Base-by-base conservation (phyloP, 2,329 filamentous ascomycete species). In the Hypoxylon sp. region DNA sequence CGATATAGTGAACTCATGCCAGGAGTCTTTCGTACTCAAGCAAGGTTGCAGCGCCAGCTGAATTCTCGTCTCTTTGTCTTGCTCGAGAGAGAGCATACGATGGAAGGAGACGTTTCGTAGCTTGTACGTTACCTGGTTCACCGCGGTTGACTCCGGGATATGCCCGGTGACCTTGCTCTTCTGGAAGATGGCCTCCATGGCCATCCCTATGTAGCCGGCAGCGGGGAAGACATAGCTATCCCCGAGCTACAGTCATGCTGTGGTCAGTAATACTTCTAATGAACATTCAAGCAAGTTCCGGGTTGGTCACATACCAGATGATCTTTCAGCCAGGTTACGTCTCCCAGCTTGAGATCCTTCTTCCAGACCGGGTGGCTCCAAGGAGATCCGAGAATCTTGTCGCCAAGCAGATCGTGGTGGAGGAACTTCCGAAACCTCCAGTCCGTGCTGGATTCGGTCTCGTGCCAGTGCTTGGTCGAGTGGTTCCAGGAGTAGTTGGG, bases 211-310 rank as follows among this genome's bases (percentile, higher is more conserved):
- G 11, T 67, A 67, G 8, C 73, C 77, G 9, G 72, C 66, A 7
- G 70, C 76, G 40, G 78, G 73, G 37, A 76, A 74, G 58, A 79
- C 69, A 43, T 74, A 72, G 29, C 78, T 71, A 55, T 71, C 73
- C 20, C 78, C 75, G 10, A 46, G 27, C 43, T 46, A 42, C 13
- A 42, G n/a, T 15, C 8, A 24, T 1, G 15, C 26, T 9, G 13
- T 23, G 11, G 9, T 42, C 26, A 42, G 37, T 23, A 23, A n/a
- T n/a, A 3, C 11, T 5, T 26, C 3, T n/a, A 4, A 26, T 13
- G 15, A 13, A 13, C 6, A 5, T 4, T 9, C 13, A 7, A 15
- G 8, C 3, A 20, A 20, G 13, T n/a, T 21, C 5, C 6, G 15
- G 35, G 20, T n/a, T n/a, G n/a, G n/a, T 35, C 31, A 45, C 41